Evolutionary conservation across 2,329 filamentous ascomycete species (phyloP), one percentile per base, ranked within the genome.

Genomic region (Pseudomassariella vexata): DNA sequence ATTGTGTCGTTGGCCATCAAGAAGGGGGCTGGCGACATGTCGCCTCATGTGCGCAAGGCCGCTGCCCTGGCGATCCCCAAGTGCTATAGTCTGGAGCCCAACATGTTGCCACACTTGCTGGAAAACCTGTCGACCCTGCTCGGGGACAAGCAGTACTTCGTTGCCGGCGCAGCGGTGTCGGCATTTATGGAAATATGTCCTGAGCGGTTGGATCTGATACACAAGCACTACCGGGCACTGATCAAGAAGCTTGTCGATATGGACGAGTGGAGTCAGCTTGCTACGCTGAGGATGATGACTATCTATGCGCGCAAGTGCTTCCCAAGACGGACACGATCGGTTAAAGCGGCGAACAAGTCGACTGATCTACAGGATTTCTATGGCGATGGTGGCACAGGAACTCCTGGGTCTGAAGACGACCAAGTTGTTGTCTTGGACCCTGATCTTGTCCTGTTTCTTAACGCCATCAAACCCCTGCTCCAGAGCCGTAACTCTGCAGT

Each of bases 201-300:
- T 0, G 82, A 94, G 11, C 71, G 84, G 33, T 72, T 95, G 42
- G 89, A 95, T 53, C 64, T 98, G 38, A 79, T 98, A 45, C 92
- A 98, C 59, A 80, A 83, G 44, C 84, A 95, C 53, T 98, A 96
- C 60, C 78, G 86, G 30, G 70, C 76, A 21, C 65, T 98, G 41
- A 80, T 94, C 41, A 85, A 79, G 56, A 95, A 95, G 65, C 65
- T 96, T 32, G 87, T 95, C 16, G 92, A 98, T 54, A 98, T 98
- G 92, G 92, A 98, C 52, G 92, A 98, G 61, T 98, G 92, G 92
- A 85, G 88, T 24, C 92, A 98, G 60, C 59, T 96, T 33, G 83
- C 87, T 3, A 85, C 85, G 3, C 54, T 98, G 46, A 75, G 79
- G 23, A 66, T 98, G 42, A 81, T 96, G 76, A 82, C 84, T 2